Evolutionary conservation across 2,329 filamentous ascomycete genomes (phyloP).

Genomic region (Pseudocercospora fijiensis): DNA sequence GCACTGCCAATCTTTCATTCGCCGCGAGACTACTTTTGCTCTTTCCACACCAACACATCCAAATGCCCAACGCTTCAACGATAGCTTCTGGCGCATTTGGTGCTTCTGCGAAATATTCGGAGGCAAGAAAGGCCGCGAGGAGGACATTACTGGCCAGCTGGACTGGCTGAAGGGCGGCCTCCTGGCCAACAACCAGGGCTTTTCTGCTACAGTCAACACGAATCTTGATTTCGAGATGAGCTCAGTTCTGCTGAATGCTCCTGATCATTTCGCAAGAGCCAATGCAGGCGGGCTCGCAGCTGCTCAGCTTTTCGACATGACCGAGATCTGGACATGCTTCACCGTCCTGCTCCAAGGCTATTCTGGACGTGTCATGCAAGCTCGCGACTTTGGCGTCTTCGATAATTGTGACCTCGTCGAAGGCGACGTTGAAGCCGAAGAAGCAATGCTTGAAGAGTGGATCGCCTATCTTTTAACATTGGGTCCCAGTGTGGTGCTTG

Average conservation of each 20-base stretch:
- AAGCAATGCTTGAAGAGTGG: conserved; percentile 61
- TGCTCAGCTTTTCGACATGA: conserved; percentile 62
- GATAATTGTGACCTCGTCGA: conserved; percentile 48
- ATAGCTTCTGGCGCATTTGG: conserved; percentile 66
- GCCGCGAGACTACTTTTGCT: conserved; percentile 56
- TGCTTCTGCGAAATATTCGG: conserved; percentile 66
- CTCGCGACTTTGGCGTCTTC: conserved; percentile 57
- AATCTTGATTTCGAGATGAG: conserved; percentile 51
- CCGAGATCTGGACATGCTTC: conserved; percentile 63
- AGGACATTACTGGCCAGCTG: conserved; percentile 59
- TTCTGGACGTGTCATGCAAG: conserved; percentile 55
- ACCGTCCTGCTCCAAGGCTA: conserved; percentile 57
- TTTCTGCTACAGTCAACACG: conserved; percentile 48
- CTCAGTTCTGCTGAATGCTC: conserved; percentile 56
- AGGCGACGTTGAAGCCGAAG: conserved; percentile 54
- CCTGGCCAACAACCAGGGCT: conserved; percentile 50
- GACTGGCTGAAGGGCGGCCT: conserved; percentile 63
- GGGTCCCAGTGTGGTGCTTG: conserved; percentile 57
- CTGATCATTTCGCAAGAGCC: conserved; percentile 58
- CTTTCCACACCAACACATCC: conserved; percentile 50
- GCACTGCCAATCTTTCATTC: conserved; percentile 57
- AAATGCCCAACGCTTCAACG: conserved; percentile 54
- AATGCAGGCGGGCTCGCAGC: conserved; percentile 56
- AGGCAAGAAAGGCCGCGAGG: conserved; percentile 56
- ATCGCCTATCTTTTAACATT: conserved; percentile 59